Base-by-base conservation (phyloP, 2,329 filamentous ascomycete genomes). In the Calonectria fujianensis region DNA sequence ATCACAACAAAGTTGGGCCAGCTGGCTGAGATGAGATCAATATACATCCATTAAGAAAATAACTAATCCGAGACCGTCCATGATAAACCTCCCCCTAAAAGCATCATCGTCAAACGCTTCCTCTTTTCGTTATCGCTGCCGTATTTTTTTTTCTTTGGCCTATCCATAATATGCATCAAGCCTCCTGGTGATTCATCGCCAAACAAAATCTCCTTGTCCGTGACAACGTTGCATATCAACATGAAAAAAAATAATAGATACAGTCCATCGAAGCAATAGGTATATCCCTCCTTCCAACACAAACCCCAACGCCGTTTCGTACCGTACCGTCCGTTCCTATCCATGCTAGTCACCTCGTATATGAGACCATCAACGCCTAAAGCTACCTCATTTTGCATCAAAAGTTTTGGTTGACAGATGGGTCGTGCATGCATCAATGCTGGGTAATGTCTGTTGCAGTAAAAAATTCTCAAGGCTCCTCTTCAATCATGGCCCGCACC, bases 401-500 rank as follows among this genome's bases (percentile, higher is more conserved):
- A 66, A 72, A 37, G 45, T 48, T 64, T 71, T 57, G 64, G 57
- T 29, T 50, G 54, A 74, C 50, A 69, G 64, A 61, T 39, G 57
- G 64, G 67, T 78, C 70, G 78, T 73, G 52, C 35, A 72, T 74
- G 73, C 75, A 57, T 76, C 67, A 69, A 75, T 80, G 71, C 72
- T 72, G 50, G 59, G 65, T 63, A 69, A 48, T 75, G 70, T 61
- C 54, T 75, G 65, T 69, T 68, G 74, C 72, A 48, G 39, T 67
- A 75, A 70, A 45, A 39, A 50, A n/a, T 8, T 10, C 29, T 76
- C 72, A 83, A 35, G 77, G 77, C 73, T 88, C 88, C 75, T 90
- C 88, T 45, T 88, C 87, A 68, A 89, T 84, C 72, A 90, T 85
- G 10, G 86, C 85, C 73, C 89, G 87, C 3, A 91, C 89, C 77